Evolutionary conservation across 2,329 filamentous ascomycete species (phyloP).

Genomic region (Fusarium sp.): DNA sequence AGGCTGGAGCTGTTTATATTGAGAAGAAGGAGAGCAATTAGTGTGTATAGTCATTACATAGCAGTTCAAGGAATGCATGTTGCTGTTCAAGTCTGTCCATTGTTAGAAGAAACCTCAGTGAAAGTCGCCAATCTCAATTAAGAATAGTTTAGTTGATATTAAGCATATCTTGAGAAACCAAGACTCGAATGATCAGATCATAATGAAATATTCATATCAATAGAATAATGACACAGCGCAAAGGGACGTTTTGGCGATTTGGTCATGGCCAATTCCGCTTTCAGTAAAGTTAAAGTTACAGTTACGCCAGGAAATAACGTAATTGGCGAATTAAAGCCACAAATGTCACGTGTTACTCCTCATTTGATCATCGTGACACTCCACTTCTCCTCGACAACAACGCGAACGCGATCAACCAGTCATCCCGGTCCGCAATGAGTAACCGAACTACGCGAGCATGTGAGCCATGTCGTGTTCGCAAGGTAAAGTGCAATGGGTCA

Average conservation of each 20-base stretch:
- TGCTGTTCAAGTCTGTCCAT: too few relatives aligned
- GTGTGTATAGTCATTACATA: not conserved
- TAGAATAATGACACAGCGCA: not conserved
- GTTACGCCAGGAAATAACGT: not conserved
- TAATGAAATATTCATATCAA: too few relatives aligned
- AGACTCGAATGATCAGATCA: not conserved
- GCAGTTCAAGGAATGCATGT: too few relatives aligned
- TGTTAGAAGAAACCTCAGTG: too few relatives aligned
- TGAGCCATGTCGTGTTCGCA: slow-evolving; percentile 54
- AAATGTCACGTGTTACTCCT: not conserved
- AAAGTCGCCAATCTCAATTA: too few relatives aligned
- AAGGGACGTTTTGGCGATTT: not conserved
- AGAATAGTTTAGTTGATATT: not conserved
- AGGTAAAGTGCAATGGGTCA: slow-evolving; percentile 51
- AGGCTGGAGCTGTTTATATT: slow-evolving; percentile 21
- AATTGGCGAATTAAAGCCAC: not conserved
- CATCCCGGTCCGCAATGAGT: slow-evolving; percentile 8
- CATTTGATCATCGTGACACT: not conserved
- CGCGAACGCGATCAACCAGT: not conserved
- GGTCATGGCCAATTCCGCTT: too few relatives aligned
- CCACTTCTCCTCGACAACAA: not conserved
- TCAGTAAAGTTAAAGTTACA: not conserved
- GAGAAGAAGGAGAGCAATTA: slow-evolving; percentile 16
- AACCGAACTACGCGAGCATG: slow-evolving; percentile 47
- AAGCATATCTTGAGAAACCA: not conserved